Percentiles rank a stretch among this genome's conserved stretches.
These are phyloP conservation scores for Lactifluus pinguis DNA, from an alignment of 768 basidiomycete genomes.

Conservation along the genomic window DNA sequence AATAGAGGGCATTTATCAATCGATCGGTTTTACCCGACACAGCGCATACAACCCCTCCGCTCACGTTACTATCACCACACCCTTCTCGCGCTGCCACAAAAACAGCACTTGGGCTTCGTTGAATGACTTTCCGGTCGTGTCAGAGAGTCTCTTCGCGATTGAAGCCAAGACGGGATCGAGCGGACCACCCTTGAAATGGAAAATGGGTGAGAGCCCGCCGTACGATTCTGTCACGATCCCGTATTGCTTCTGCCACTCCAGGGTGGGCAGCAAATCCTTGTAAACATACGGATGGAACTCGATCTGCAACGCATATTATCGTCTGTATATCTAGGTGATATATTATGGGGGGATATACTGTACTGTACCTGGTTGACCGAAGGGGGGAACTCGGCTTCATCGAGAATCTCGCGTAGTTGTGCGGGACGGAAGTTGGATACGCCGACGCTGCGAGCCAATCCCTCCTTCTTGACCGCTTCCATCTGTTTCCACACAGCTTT, in stretches of 20 bases:
- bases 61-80: slow-evolving; percentile 28
- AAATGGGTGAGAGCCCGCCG: slow-evolving; percentile 33
- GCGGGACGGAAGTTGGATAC: slow-evolving; percentile 46
- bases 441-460: slow-evolving; percentile 35
- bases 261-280: slow-evolving; percentile 31
- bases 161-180: slow-evolving; percentile 31
- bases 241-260: slow-evolving; percentile 29
- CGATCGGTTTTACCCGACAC: background rate
- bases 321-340: background rate
- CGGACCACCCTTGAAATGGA: slow-evolving; percentile 30
- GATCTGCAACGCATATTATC: slow-evolving; percentile 26
- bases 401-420: slow-evolving; percentile 36
- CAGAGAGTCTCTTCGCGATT: slow-evolving; percentile 24
- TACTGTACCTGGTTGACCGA: slow-evolving; percentile 43
- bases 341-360: background rate
- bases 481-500: slow-evolving; percentile 36
- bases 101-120: slow-evolving; percentile 26
- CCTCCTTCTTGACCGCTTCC: slow-evolving; percentile 35
- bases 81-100: slow-evolving; percentile 27
- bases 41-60: slow-evolving; percentile 11
- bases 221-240: slow-evolving; percentile 34
- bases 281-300: slow-evolving; percentile 49
- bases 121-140: slow-evolving; percentile 21
- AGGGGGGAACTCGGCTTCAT: slow-evolving; percentile 36
- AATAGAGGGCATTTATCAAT: background rate